Evolutionary conservation across 23 red algal species (phyloP).

Genomic region (Agarophyton chilense): DNA sequence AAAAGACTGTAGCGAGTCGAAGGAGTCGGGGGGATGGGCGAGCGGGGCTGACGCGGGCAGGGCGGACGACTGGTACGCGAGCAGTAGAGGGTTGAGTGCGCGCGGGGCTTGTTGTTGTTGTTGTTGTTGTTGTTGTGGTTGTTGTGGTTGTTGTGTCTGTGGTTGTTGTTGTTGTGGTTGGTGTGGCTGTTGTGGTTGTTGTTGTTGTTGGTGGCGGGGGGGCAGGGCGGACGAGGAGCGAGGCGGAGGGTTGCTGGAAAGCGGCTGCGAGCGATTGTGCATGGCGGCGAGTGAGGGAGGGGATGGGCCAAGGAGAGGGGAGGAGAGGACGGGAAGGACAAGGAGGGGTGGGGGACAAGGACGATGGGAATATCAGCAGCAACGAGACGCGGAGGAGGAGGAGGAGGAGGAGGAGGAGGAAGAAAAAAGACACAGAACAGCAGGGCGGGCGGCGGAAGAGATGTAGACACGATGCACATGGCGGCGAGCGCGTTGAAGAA

Average conservation of each 20-base stretch:
- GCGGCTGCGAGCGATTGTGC: background rate
- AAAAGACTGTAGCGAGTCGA: constrained; percentile 8
- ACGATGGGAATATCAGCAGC: background rate
- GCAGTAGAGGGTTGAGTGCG: background rate
- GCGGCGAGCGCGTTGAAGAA: no score
- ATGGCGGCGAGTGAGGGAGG: background rate
- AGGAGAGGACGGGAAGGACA: background rate
- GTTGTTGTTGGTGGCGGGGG: background rate
- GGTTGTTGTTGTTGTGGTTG: background rate
- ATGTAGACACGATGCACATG: no score
- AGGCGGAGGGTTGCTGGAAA: background rate
- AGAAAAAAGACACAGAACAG: no score
- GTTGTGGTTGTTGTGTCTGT: background rate
- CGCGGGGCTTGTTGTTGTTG: background rate
- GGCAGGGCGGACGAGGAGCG: background rate
- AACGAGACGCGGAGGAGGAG: no score
- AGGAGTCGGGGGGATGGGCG: background rate
- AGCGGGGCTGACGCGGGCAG: background rate
- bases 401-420: no score
- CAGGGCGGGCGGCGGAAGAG: no score
- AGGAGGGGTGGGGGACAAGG: background rate
- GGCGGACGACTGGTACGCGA: background rate
- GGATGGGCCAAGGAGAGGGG: background rate
- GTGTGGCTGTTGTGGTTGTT: background rate
- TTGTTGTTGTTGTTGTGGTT: background rate